Conservation (phyloP, 2,329 filamentous ascomycete species). For the Neobulgaria alba region DNA sequence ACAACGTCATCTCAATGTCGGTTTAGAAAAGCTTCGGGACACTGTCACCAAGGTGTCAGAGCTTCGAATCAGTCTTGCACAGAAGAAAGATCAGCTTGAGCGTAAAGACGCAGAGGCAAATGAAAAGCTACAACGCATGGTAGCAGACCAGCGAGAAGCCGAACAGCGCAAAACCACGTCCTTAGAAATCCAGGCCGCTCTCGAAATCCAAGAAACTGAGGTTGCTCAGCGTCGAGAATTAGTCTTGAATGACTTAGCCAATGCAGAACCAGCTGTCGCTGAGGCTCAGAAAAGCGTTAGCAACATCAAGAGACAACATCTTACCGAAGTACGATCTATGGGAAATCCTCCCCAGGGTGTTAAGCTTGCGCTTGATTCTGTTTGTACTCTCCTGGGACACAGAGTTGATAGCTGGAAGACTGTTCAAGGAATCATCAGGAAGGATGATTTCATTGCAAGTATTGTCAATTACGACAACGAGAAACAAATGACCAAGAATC, state of each 20-base stretch:
- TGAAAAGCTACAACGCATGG: constrained; percentile 94
- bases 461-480: constrained; percentile 98
- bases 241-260: constrained; percentile 78
- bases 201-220: constrained; percentile 84
- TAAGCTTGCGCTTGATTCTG: constrained; percentile 86
- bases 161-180: constrained; percentile 85
- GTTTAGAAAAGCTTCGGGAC: constrained; percentile 92
- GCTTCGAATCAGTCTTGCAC: constrained; percentile 77
- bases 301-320: constrained; percentile 95
- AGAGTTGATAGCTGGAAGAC: constrained; percentile 86
- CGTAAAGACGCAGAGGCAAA: constrained; percentile 93
- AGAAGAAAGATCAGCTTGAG: constrained; percentile 90
- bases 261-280: constrained; percentile 84
- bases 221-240: constrained; percentile 76
- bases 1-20: constrained; percentile 94
- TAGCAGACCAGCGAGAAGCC: constrained; percentile 89
- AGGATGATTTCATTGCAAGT: constrained; percentile 94
- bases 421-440: constrained; percentile 79
- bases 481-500: constrained; percentile 77
- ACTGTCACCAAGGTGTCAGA: constrained; percentile 97
- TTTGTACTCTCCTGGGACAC: constrained; percentile 88
- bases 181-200: constrained; percentile 75
- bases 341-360: constrained; percentile 85
- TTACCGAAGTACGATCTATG: constrained; percentile 98
- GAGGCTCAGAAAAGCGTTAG: constrained; percentile 94